These are phyloP conservation scores for Lasiosphaeria miniovina DNA, from an alignment of 495 filamentous ascomycete species.

Conservation along the genomic window DNA sequence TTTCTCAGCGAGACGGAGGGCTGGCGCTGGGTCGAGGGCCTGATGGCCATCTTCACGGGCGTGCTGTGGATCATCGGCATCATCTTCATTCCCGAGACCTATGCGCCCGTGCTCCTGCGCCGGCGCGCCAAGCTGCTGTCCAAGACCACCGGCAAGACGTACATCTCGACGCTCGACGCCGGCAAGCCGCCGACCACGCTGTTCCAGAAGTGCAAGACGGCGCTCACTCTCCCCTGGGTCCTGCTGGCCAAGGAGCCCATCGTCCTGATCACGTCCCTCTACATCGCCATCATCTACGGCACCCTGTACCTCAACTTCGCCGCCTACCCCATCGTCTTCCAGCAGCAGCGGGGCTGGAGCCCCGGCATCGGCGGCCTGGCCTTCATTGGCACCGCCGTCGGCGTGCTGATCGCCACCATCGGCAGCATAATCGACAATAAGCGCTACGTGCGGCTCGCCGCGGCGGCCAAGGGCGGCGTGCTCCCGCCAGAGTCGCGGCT, in stretches of 20 bases:
- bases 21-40: conserved; percentile 67
- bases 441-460: conserved; percentile 50
- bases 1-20: conserved; percentile 51
- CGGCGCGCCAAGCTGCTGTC: conserved; percentile 65
- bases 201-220: conserved; percentile 42
- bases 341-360: conserved; percentile 64
- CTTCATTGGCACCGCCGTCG: conserved; percentile 76
- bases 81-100: conserved; percentile 81
- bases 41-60: conserved; percentile 67
- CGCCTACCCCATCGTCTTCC: conserved; percentile 80
- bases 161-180: conserved; percentile 51
- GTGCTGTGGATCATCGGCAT: conserved; percentile 58
- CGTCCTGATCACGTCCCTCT: conserved; percentile 70
- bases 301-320: conserved; percentile 89
- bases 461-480: conserved; percentile 48
- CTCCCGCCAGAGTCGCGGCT: conserved; percentile 76
- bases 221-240: conserved; percentile 66
- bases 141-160: conserved; percentile 64
- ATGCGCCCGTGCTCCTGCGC: conserved; percentile 66
- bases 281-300: conserved; percentile 75
- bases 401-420: conserved; percentile 64
- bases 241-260: conserved; percentile 81
- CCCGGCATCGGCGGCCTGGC: conserved; percentile 72
- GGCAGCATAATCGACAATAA: conserved; percentile 67
- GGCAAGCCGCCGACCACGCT: conserved; percentile 52